Conservation (phyloP, 2,329 filamentous ascomycete species). For the Penicillium frequentans region DNA sequence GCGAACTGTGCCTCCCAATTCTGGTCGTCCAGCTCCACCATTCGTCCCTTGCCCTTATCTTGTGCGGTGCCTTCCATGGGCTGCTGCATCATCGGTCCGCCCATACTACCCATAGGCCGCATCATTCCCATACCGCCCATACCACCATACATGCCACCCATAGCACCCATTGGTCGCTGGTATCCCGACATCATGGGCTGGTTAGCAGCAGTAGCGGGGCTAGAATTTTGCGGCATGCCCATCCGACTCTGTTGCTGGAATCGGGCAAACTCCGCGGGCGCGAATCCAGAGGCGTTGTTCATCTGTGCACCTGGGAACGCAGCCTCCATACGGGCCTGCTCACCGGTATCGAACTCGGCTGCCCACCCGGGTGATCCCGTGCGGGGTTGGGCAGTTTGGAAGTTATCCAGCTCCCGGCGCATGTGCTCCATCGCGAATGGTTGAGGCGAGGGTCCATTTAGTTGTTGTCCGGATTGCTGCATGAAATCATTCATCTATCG, state of each 20-base stretch:
- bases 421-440: slow-evolving; percentile 68
- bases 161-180: slow-evolving; percentile 44
- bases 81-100: slow-evolving; percentile 51
- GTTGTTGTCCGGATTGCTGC: slow-evolving; percentile 66
- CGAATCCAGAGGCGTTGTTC: slow-evolving; percentile 62
- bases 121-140: slow-evolving; percentile 53
- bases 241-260: slow-evolving; percentile 75
- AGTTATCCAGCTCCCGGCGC: slow-evolving; percentile 60
- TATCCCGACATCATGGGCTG: slow-evolving; percentile 61
- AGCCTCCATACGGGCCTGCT: slow-evolving; percentile 70
- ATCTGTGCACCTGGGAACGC: slow-evolving; percentile 58
- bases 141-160: slow-evolving; percentile 44
- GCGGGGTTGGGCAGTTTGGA: slow-evolving; percentile 50
- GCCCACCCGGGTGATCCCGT: slow-evolving; percentile 62
- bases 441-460: slow-evolving; percentile 55
- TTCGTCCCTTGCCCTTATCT: slow-evolving; percentile 77
- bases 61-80: slow-evolving; percentile 64
- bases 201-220: slow-evolving; percentile 53
- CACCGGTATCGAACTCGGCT: slow-evolving; percentile 62
- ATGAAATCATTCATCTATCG: slow-evolving; percentile 85
- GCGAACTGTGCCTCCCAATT: slow-evolving; percentile 98
- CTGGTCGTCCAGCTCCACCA: slow-evolving; percentile 89
- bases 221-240: slow-evolving; percentile 58
- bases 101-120: slow-evolving; percentile 50
- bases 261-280: slow-evolving; percentile 78